Conservation (phyloP, 78 protist species). For the Blattamonas nauphoetae region DNA sequence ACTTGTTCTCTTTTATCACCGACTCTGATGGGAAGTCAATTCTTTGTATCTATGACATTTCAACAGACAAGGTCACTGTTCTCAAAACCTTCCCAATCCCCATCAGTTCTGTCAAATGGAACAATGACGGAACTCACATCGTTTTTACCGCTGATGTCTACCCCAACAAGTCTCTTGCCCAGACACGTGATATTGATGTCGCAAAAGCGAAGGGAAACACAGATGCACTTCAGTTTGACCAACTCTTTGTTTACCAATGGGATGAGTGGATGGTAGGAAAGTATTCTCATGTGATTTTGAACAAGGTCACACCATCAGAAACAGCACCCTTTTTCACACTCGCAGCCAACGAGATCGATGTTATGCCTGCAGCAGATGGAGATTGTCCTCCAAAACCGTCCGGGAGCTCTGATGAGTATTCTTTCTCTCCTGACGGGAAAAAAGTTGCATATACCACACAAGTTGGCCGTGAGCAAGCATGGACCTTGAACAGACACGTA, state of each 20-base stretch:
- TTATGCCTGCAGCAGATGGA: not conserved
- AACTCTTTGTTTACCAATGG: not conserved
- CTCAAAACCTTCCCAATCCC: not conserved
- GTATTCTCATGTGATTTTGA: not conserved
- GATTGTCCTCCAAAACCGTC: not conserved
- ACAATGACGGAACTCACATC: not conserved
- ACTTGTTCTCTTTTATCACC: not conserved
- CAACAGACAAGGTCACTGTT: not conserved
- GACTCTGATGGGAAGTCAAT: not conserved
- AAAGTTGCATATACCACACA: not conserved
- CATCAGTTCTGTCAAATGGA: not conserved
- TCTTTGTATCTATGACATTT: not conserved
- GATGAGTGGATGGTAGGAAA: not conserved
- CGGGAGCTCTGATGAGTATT: not conserved
- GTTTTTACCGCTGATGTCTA: not conserved
- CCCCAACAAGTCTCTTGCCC: not conserved
- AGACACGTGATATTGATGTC: not conserved
- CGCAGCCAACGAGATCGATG: not conserved
- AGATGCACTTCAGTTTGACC: not conserved
- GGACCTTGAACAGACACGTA: not conserved
- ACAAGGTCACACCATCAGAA: not conserved
- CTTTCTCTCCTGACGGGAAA: not conserved
- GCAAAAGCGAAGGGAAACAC: not conserved
- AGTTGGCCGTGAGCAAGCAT: not conserved
- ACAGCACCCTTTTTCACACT: not conserved